Conservation (phyloP, 2,329 filamentous ascomycete genomes). For the Fusarium austroafricanum region DNA sequence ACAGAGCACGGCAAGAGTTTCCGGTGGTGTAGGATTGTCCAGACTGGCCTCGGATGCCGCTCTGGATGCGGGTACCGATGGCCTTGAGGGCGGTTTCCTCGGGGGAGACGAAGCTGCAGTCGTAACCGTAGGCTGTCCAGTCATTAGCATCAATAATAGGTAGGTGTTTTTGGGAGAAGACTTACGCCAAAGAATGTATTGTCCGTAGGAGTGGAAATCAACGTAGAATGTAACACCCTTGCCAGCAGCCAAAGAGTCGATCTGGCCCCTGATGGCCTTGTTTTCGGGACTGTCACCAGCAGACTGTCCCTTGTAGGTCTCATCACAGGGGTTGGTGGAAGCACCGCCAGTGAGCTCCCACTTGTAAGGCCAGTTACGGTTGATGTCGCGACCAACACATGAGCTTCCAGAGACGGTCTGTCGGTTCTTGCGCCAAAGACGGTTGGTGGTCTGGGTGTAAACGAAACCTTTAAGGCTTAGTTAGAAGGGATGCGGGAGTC, state of each 20-base stretch:
- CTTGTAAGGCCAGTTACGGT: conserved; percentile 69
- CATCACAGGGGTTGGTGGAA: conserved; percentile 62
- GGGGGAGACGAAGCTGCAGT: conserved; percentile 26
- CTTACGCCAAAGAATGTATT: conserved; percentile 69
- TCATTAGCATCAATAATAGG: conserved; percentile 60
- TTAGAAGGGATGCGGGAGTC: not conserved
- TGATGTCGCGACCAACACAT: conserved; percentile 66
- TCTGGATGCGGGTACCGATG: conserved; percentile 22
- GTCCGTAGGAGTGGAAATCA: conserved; percentile 73
- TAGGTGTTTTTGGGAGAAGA: conserved; percentile 63
- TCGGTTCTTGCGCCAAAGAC: conserved; percentile 73
- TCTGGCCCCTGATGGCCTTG: conserved; percentile 55
- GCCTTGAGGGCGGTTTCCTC: conserved; percentile 25
- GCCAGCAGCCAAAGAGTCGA: conserved; percentile 45
- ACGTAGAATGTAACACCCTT: conserved; percentile 69
- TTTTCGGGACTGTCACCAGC: conserved; percentile 64
- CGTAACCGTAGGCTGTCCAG: conserved; percentile 53
- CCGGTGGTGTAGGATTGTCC: conserved; percentile 49
- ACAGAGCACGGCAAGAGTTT: conserved; percentile 70
- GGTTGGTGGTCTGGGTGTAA: conserved; percentile 66
- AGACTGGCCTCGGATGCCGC: conserved; percentile 18
- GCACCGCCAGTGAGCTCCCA: conserved; percentile 63
- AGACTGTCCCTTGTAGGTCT: conserved; percentile 60
- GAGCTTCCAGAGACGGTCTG: conserved; percentile 53
- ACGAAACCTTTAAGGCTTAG: conserved; percentile 35